Percentiles rank a stretch among this genome's conserved stretches.
Evolutionary conservation across 306 rosid genomes (phyloP).

Genomic region (Urtica urens): DNA sequence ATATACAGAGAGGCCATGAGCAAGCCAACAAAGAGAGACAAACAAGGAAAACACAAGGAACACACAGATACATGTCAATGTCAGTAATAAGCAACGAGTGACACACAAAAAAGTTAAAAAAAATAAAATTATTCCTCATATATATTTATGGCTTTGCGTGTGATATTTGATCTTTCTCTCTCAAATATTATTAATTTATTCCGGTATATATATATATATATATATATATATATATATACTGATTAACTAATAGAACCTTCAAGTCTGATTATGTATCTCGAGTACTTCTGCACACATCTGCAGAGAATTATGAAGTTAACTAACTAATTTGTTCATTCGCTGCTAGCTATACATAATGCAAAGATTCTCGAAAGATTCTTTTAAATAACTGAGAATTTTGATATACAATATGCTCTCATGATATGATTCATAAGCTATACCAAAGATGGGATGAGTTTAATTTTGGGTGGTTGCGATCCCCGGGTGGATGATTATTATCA

Average conservation of each 20-base stretch:
- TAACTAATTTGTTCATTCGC: too few relatives aligned
- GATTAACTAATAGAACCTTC: not conserved
- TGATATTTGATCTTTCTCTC: not conserved
- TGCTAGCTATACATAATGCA: too few relatives aligned
- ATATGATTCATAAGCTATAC: too few relatives aligned
- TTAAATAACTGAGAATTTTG: too few relatives aligned
- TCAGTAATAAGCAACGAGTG: constrained; percentile 16
- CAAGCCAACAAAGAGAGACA: constrained; percentile 30
- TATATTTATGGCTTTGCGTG: constrained; percentile 33
- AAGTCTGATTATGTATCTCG: not conserved
- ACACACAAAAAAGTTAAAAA: not conserved
- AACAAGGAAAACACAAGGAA: constrained; percentile 23
- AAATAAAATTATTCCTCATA: constrained; percentile 14
- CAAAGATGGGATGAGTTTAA: too few relatives aligned
- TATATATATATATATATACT: not conserved
- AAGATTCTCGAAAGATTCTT: too few relatives aligned
- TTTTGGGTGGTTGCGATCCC: too few relatives aligned
- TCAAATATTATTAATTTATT: not conserved
- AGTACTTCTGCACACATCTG: not conserved
- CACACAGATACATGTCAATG: too few relatives aligned
- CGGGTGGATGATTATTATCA: too few relatives aligned
- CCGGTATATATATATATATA: not conserved
- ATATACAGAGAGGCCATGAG: too few relatives aligned
- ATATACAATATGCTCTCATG: too few relatives aligned
- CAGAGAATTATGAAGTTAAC: too few relatives aligned